These are phyloP conservation scores for Vigna radiata DNA, from an alignment of 306 rosid species.

Conservation along the genomic window DNA sequence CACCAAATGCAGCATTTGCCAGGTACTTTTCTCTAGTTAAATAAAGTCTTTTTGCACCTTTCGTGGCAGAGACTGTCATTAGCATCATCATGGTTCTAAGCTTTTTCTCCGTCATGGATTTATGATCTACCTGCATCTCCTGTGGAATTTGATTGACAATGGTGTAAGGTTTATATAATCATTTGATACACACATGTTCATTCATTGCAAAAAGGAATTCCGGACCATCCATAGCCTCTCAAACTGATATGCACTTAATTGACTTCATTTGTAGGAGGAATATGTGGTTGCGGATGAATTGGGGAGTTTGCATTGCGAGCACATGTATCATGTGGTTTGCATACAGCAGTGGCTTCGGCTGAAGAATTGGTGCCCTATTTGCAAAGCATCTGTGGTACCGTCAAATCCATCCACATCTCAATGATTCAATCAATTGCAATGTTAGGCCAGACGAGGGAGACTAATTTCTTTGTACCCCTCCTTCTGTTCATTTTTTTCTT, in stretches of 20 bases:
- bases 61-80: neutral
- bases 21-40: conserved; percentile 55
- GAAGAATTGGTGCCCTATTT: conserved; percentile 98
- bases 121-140: neutral
- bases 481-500: conserved; percentile 29
- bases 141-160: neutral
- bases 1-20: conserved; percentile 92
- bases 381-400: conserved; percentile 72
- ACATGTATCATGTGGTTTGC: conserved; percentile 72
- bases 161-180: neutral
- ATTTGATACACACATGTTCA: neutral
- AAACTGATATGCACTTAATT: conserved; percentile 19
- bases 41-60: conserved; percentile 6
- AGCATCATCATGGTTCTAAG: conserved; percentile 30
- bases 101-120: neutral
- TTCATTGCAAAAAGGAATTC: neutral
- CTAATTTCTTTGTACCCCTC: conserved; percentile 31
- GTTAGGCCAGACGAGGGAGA: conserved; percentile 42
- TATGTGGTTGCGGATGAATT: conserved; percentile 75
- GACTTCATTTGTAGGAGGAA: conserved; percentile 70
- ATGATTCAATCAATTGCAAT: conserved; percentile 43
- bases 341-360: conserved; percentile 85
- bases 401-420: conserved; percentile 46
- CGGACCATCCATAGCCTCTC: neutral
- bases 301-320: conserved; percentile 79